Conservation (phyloP, 441 rosid species). For the Kokia cookei region DNA sequence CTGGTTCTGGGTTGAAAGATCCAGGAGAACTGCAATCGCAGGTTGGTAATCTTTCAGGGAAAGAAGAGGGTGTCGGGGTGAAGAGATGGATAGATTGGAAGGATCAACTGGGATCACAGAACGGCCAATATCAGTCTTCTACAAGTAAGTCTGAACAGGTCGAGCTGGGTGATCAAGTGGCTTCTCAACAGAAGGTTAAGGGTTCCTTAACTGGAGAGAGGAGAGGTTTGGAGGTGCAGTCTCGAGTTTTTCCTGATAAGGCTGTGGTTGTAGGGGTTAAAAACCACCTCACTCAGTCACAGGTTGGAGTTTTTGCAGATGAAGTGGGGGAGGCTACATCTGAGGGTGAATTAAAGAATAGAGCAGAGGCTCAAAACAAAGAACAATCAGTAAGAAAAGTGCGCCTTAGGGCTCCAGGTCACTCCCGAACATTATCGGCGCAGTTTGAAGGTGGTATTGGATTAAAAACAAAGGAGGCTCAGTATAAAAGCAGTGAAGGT, state of each 20-base stretch:
- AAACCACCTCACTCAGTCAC: slow-evolving; percentile 24
- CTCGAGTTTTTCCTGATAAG: slow-evolving; percentile 20
- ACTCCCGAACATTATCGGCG: slow-evolving; percentile 47
- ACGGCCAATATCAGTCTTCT: slow-evolving; percentile 20
- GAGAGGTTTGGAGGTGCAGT: slow-evolving; percentile 24
- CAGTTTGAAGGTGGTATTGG: slow-evolving; percentile 55
- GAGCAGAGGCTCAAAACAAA: slow-evolving; percentile 27
- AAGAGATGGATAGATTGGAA: slow-evolving; percentile 32
- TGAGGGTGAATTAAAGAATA: slow-evolving; percentile 27
- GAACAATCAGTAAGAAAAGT: slow-evolving; percentile 24
- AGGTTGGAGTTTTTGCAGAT: slow-evolving; percentile 22
- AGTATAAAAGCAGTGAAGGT: slow-evolving; percentile 28
- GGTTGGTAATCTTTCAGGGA: slow-evolving; percentile 22
- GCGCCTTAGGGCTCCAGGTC: slow-evolving; percentile 41
- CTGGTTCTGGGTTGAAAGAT: slow-evolving; percentile 32
- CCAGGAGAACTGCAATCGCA: slow-evolving; percentile 30
- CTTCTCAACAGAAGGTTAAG: slow-evolving; percentile 33
- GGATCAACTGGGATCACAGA: slow-evolving; percentile 28
- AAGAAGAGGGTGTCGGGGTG: slow-evolving; percentile 31
- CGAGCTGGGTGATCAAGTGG: slow-evolving; percentile 28
- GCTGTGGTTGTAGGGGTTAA: slow-evolving; percentile 23
- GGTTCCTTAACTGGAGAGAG: slow-evolving; percentile 28
- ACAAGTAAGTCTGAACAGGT: slow-evolving; percentile 23
- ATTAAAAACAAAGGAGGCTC: slow-evolving; percentile 31
- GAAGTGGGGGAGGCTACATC: slow-evolving; percentile 24